These are phyloP conservation scores for Trichosporon sp. DNA, from an alignment of 1,284 basidiomycete species.

Conservation along the genomic window DNA sequence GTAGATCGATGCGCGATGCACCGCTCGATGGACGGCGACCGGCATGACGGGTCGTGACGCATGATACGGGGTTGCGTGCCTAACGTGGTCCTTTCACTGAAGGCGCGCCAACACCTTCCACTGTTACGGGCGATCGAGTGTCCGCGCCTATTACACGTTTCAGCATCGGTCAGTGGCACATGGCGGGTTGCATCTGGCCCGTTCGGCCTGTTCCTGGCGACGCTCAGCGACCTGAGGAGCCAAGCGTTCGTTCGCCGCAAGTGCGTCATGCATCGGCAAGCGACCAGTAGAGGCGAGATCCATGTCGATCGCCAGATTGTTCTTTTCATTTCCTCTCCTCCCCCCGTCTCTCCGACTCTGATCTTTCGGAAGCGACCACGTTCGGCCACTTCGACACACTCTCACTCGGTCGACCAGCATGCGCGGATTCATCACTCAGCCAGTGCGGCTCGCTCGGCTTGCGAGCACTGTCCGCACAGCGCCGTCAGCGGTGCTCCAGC, in stretches of 20 bases:
- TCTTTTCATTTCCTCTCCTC: background rate
- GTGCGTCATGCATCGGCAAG: background rate
- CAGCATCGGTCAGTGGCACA: background rate
- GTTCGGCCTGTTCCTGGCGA: background rate
- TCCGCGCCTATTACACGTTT: background rate
- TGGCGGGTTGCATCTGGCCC: too few relatives aligned
- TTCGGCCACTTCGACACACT: background rate
- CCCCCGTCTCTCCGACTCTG: background rate
- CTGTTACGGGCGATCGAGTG: background rate
- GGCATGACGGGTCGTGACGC: background rate
- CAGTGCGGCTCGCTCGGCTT: background rate
- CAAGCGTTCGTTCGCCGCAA: background rate
- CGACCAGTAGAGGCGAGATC: background rate
- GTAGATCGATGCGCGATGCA: background rate
- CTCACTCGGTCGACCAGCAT: background rate
- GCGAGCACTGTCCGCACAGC: background rate
- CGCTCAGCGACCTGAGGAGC: background rate
- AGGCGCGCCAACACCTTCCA: too few relatives aligned
- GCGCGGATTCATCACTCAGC: background rate
- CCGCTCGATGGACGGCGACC: background rate
- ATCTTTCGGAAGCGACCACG: background rate
- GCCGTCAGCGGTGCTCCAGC: background rate
- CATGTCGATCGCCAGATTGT: constrained; percentile 3
- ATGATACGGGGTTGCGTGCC: background rate
- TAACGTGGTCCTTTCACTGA: too few relatives aligned